Evolutionary conservation across 108 stramenopile species (phyloP), one percentile per base, ranked within the genome.

Genomic region (Fistulifera pelliculosa): DNA sequence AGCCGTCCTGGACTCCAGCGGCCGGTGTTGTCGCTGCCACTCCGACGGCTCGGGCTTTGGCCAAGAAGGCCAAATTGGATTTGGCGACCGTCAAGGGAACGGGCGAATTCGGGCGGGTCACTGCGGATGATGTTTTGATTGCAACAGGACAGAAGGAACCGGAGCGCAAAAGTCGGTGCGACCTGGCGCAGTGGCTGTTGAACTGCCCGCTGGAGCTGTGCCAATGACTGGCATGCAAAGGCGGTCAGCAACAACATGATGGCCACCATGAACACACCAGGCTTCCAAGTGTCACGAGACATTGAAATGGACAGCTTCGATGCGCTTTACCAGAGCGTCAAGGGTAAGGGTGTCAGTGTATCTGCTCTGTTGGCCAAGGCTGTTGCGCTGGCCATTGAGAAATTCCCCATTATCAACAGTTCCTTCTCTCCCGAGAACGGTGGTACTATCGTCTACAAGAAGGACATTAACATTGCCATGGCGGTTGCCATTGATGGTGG

Each of bases 401-500:
- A 92, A 57, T 82, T 95, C 56, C 97, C 97, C 25, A 82, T 98
- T 24, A 81, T 98, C 56, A 98, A 98, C 62, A 90, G 92, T 60
- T 74, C 75, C 7, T 96, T 92, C 76, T 75, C 83, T 22, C 73
- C 79, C 21, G 68, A 81, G 60, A 65, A 52, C 15, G 78, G 79
- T 0, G 75, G 75, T 16, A 87, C 82, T 39, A 84, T 85, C 42
- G 45, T 70, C 40, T 98, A 91, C 81, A 96, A 96, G 63, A 71
- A 67, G 45, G 93, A 98, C 60, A 94, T 98, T 62, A 98, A 98
- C 66, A 90, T 98, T 69, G 95, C 97, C 49, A 96, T 94, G 93
- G 97, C 97, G 24, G 97, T 98, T 15, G 91, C 97, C 18, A 91
- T 98, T 56, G 95, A 96, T 18, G 97, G 97, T n/a, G 97, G 97